Base-by-base conservation (phyloP, 768 basidiomycete genomes). In the Phaeotremella fagi region DNA sequence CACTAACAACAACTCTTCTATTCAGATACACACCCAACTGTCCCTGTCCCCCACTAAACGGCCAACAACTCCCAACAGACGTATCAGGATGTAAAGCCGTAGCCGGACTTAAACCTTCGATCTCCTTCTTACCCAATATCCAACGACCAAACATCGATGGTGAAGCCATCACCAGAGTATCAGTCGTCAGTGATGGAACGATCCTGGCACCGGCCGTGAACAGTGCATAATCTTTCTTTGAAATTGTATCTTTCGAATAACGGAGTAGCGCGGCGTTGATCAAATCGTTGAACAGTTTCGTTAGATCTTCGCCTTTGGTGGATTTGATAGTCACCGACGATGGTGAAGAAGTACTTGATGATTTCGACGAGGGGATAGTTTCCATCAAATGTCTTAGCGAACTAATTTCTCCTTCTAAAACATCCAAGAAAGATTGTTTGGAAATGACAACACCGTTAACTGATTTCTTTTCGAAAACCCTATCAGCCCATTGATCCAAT, bases 31-130 rank as follows among this genome's bases (percentile, higher is more conserved):
- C 84, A 3, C 89, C 94, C 9, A 98, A 76, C 65, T 88, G 87
- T 3, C 92, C 94, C 44, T 80, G 72, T 16, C 78, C 64, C 0
- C 92, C 92, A 4, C 76, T 77, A 76, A 98, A 90, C 1, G 94
- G 88, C 91, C 94, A 99, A 75, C 94, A 99, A 51, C 85, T 81
- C 2, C 95, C 94, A 28, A 83, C 83, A 50, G 85, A 81, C 24
- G 79, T 77, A 57, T 95, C 89, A 54, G 88, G 85, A 65, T 94
- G 86, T n/a, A 99, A 78, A 2, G 88, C 89, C 0, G 82, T 86
- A 45, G 90, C 82, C 0, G 94, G 91, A 0, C 88, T 82, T 15
- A 84, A 82, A n/a, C 89, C 91, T 74, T 36, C 82, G 78, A 70
- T 65, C 4, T 59, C 58, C 25, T 66, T 61, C 14, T 50, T 48